A percentile compares a stretch with the other conserved stretches of the same genome.
phyloP scores from a whole-genome alignment of 2,329 filamentous ascomycete genomes.

The Septoria linicola region DNA sequence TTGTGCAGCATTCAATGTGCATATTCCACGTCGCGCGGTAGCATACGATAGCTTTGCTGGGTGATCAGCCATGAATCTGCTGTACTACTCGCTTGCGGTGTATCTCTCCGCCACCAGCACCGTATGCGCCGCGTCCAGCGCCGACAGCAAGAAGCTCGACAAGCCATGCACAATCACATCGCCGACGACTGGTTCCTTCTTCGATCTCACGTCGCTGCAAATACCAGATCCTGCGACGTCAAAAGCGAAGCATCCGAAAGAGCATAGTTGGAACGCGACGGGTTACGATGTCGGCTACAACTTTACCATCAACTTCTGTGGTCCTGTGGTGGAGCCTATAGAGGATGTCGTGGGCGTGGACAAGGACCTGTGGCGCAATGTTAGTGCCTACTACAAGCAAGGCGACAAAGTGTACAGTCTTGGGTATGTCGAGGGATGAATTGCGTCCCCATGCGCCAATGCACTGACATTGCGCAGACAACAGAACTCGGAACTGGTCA shows the following conservation, averaged over 20 bases:
- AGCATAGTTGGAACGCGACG: slow-evolving; percentile 61
- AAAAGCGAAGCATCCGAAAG: slow-evolving; percentile 53
- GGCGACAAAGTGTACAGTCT: slow-evolving; percentile 70
- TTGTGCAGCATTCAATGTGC: background rate
- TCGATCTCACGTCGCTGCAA: slow-evolving; percentile 60
- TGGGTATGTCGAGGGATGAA: slow-evolving; percentile 55
- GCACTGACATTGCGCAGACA: slow-evolving; percentile 43
- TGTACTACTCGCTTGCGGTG: slow-evolving; percentile 38
- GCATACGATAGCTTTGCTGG: background rate
- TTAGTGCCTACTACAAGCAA: slow-evolving; percentile 73
- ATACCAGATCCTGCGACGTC: slow-evolving; percentile 51
- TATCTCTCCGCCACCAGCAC: slow-evolving; percentile 34
- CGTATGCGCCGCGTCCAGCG: slow-evolving; percentile 39
- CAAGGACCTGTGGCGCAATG: slow-evolving; percentile 63
- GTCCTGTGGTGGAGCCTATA: slow-evolving; percentile 64
- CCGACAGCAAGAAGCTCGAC: slow-evolving; percentile 31
- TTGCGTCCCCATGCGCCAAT: background rate
- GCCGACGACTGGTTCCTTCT: slow-evolving; percentile 61
- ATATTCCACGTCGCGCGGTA: background rate
- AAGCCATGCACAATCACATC: slow-evolving; percentile 60
- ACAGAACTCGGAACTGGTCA: slow-evolving; percentile 53
- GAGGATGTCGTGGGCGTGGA: slow-evolving; percentile 61
- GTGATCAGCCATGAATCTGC: slow-evolving; percentile 31
- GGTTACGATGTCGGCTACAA: slow-evolving; percentile 78
- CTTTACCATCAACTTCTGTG: slow-evolving; percentile 82